Conservation (phyloP, 2,329 filamentous ascomycete species). For the Geoglossum cookeanum region DNA sequence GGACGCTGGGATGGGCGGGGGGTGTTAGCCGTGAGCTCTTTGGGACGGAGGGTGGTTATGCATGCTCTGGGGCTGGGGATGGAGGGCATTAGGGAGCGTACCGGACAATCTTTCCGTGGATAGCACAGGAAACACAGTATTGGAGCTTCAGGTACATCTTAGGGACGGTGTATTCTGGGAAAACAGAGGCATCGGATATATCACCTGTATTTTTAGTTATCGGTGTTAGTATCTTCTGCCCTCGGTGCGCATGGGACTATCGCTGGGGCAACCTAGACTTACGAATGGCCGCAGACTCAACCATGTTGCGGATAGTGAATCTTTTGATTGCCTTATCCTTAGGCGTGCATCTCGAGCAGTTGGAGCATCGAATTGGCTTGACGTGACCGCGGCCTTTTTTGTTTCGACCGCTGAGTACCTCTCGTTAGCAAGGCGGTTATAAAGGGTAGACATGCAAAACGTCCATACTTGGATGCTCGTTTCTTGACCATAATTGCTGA, state of each 20-base stretch:
- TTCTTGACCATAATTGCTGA: constrained; percentile 45
- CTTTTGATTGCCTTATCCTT: constrained; percentile 99
- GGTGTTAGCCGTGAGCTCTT: neutral
- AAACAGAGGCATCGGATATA: constrained; percentile 99
- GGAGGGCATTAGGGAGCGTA: constrained; percentile 34
- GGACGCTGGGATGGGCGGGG: constrained; percentile 48
- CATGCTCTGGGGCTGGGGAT: neutral
- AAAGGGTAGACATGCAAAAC: constrained; percentile 11
- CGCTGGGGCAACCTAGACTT: constrained; percentile 30
- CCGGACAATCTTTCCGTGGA: constrained; percentile 99
- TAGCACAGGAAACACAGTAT: constrained; percentile 99
- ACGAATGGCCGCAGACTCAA: constrained; percentile 99
- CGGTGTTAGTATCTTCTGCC: neutral
- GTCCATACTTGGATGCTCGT: constrained; percentile 50
- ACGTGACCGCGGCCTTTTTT: constrained; percentile 99
- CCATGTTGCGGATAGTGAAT: constrained; percentile 99
- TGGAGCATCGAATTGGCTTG: constrained; percentile 93
- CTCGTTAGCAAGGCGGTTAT: neutral
- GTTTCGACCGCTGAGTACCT: constrained; percentile 64
- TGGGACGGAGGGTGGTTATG: neutral
- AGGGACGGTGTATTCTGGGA: constrained; percentile 96
- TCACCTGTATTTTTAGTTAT: constrained; percentile 47
- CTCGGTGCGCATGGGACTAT: neutral
- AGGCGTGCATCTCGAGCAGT: constrained; percentile 77
- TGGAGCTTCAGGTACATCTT: constrained; percentile 99